Percentiles rank a stretch among this genome's conserved stretches.
Conservation (phyloP, 2,329 filamentous ascomycete species). For the Knoxdaviesia proteae region DNA sequence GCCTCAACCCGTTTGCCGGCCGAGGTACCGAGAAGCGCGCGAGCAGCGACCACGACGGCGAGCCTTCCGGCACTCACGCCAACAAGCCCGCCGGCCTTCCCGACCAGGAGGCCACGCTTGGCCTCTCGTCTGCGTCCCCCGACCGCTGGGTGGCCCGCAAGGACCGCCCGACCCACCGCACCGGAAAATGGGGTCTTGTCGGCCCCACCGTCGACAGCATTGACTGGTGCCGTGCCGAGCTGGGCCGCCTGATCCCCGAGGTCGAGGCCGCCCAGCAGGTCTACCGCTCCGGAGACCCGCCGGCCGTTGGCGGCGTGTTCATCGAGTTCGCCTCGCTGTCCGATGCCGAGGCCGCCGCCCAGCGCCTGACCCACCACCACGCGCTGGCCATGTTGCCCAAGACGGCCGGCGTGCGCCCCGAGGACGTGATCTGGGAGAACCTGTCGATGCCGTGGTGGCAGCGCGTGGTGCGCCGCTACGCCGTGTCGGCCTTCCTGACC, state of each 20-base stretch:
- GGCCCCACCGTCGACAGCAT: slow-evolving; percentile 62
- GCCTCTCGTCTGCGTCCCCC: slow-evolving; percentile 17
- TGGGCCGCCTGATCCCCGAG: slow-evolving; percentile 36
- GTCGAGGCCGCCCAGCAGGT: slow-evolving; percentile 45
- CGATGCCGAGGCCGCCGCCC: slow-evolving; percentile 70
- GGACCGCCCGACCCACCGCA: slow-evolving; percentile 48
- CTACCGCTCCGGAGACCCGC: slow-evolving; percentile 43
- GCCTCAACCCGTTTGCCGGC: too few relatives aligned
- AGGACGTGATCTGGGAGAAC: slow-evolving; percentile 74
- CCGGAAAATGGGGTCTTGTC: slow-evolving; percentile 41
- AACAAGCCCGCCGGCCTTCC: slow-evolving; percentile 20
- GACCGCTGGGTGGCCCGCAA: slow-evolving; percentile 46
- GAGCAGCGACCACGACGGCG: slow-evolving; percentile 10
- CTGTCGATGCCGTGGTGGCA: slow-evolving; percentile 77
- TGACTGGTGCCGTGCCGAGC: slow-evolving; percentile 49
- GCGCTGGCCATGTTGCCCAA: slow-evolving; percentile 72
- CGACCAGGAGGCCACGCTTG: slow-evolving; percentile 23
- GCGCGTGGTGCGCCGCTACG: slow-evolving; percentile 49
- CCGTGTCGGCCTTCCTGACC: slow-evolving; percentile 49
- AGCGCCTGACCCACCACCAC: slow-evolving; percentile 71
- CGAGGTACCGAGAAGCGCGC: slow-evolving; percentile 36
- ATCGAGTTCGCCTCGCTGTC: slow-evolving; percentile 72
- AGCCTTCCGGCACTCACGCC: background rate
- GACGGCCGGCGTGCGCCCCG: slow-evolving; percentile 62
- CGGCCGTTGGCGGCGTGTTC: slow-evolving; percentile 59